Evolutionary conservation across 2,329 filamentous ascomycete species (phyloP), one percentile per base, ranked within the genome.

Genomic region (Calonectria hawksworthii): DNA sequence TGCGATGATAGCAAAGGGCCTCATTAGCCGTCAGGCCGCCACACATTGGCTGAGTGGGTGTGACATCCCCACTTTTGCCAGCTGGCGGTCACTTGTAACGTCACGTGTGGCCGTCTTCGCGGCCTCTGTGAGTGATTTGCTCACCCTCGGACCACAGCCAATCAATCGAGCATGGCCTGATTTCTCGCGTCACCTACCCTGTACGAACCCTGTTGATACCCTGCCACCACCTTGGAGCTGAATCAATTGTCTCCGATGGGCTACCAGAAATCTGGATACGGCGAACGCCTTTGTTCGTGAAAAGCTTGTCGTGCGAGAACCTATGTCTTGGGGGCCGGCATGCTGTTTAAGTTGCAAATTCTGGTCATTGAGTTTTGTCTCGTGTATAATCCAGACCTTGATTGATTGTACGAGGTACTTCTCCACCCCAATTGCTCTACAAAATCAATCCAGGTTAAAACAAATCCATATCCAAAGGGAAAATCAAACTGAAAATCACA

Each of bases 71-170:
- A 79, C 78, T 56, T 72, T 76, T 78, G 80, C 80, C 80, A 82
- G 80, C 78, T 82, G 80, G 80, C 80, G 80, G 76, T 82, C 78
- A 80, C 78, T 76, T 80, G 79, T 69, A 72, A 71, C 68, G 74
- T 76, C 80, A 80, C 79, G 79, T 80, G 80, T 28, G 63, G 54
- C 52, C 63, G 23, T n/a, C 61, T 34, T 32, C 28, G 36, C 61
- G 61, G 51, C 54, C 14, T 28, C 36, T 68, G 23, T 54, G 23
- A 44, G 30, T 68, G 51, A 41, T 32, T 56, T 59, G 51, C 30
- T 32, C 52, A 16, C 51, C 14, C 28, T 51, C 32, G n/a, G 18
- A 7, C n/a, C n/a, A 34, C 47, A 47, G 32, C 68, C 68, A 64
- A 65, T 65, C 61, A 50, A 32, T 30, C 28, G 44, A 30, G 38